Base-by-base conservation (phyloP, 2,329 filamentous ascomycete genomes). In the Rhynchosporium agropyri region DNA sequence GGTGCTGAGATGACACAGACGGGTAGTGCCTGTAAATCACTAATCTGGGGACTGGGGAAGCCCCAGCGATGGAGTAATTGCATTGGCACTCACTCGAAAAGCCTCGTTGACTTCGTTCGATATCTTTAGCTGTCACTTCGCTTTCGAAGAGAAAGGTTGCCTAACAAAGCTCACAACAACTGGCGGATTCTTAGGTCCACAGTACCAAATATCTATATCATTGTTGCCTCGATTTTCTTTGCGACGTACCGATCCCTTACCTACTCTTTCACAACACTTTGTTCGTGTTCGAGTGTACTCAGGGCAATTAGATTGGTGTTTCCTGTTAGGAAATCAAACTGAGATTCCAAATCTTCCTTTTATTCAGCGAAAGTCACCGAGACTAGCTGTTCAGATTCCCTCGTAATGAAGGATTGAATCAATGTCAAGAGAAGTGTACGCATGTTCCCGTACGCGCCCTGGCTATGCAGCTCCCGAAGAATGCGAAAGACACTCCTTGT, bases 1-100 rank as follows among this genome's bases (percentile, higher is more conserved):
- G 28, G 51, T 54, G 51, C 40, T 54, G 33, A 53, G 50, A 54
- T 54, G 36, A 54, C 51, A 28, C 36, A 54, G 51, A 42, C 26
- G 6, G 26, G 50, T 26, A 53, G 31, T 12, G 31, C 36, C 6
- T 28, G 26, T n/a, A 38, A 3, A n/a, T 40, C 28, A 40, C 36
- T 42, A 54, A 54, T 54, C 15, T 42, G 36, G 51, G 20, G 36
- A 54, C 33, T 29, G 36, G 20, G 13, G 10, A 40, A 15, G 26
- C 20, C 6, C 51, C 36, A 42, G 51, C 7, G 7, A 33, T 7
- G 15, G 15, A 20, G 20, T 2, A 26, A 28, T 3, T 38, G 20
- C n/a, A 12, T 15, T 13, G 46, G 46, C 46, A 49, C 10, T 49
- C 31, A 49, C 0, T 31, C 4, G 5, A 31, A 36, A 4, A 46